A percentile compares a stretch with the other conserved stretches of the same genome.
Evolutionary conservation across 306 rosid genomes (phyloP).

Genomic region (Ormosia emarginata): DNA sequence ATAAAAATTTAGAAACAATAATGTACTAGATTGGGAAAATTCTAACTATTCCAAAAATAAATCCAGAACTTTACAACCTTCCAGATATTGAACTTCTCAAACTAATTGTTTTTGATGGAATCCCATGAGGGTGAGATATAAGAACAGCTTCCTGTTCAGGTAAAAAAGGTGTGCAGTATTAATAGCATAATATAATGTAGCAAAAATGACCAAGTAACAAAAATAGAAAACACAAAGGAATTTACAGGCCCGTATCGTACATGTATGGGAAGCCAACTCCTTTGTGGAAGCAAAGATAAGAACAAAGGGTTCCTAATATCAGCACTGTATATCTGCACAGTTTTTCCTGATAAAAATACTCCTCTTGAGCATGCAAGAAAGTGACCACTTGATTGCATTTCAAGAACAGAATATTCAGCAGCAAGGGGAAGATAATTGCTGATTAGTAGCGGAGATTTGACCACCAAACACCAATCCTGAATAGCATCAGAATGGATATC

Average conservation of each 20-base stretch:
- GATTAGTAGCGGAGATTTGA: slow-evolving; percentile 79
- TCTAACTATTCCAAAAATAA: slow-evolving; percentile 2
- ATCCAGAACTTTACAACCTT: slow-evolving; percentile 55
- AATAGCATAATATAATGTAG: not conserved
- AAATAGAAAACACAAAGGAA: not conserved
- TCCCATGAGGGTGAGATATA: slow-evolving; percentile 72
- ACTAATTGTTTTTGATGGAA: slow-evolving; percentile 70
- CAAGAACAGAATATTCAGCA: slow-evolving; percentile 87
- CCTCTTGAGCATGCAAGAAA: slow-evolving; percentile 77
- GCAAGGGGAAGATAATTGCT: slow-evolving; percentile 90
- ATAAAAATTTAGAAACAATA: not conserved
- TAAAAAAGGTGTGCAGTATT: not conserved
- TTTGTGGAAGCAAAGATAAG: slow-evolving; percentile 85
- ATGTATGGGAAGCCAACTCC: slow-evolving; percentile 92
- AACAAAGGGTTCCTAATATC: slow-evolving; percentile 92
- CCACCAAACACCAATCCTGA: slow-evolving; percentile 89
- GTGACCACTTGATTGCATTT: slow-evolving; percentile 74
- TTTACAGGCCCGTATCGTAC: slow-evolving; percentile 37
- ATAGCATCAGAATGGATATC: slow-evolving; percentile 88
- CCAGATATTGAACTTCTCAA: slow-evolving; percentile 94
- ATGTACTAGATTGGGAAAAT: slow-evolving; percentile 5
- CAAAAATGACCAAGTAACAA: not conserved
- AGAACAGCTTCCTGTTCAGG: slow-evolving; percentile 82
- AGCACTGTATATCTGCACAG: slow-evolving; percentile 68
- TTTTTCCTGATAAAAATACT: slow-evolving; percentile 68